Evolutionary conservation across 2,329 filamentous ascomycete genomes (phyloP), one percentile per base, ranked within the genome.

Genomic region (Ambrosiella cleistominuta): DNA sequence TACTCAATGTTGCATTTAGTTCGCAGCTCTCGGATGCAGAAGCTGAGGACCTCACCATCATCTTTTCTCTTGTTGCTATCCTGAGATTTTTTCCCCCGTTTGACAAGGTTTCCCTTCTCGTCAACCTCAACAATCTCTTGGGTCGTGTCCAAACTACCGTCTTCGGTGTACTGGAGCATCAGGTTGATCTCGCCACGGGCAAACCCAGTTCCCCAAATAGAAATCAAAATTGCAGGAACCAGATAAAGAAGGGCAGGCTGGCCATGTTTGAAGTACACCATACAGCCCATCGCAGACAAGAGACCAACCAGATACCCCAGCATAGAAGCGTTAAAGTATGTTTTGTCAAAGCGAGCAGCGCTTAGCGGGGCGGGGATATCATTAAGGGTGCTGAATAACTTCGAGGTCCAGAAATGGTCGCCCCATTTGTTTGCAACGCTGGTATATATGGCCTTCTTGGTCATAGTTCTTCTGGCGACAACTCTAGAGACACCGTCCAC

Each of bases 171-270:
- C 2, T 74, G 73, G 85, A 86, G 94, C 79, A 97, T 84, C 47
- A 82, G 70, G 55, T 73, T 74, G 1, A 91, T 62, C 66, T 97
- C 89, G 1, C 88, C 85, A 9, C 82, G 79, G 15, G 77, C 67
- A 3, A 82, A 64, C 0, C 85, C 91, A 1, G 86, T 93, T 2
- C 81, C 69, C 85, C 88, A 94, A 1, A 93, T 67, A 1, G 83
- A 78, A 1, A 78, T 74, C 4, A 96, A 71, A 0, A 97, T 88
- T 0, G 86, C 84, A 0, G 91, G 91, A 0, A 97, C 93, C 6
- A 98, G 80, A 67, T 97, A 97, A 12, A 98, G 73, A 38, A 98
- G 75, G 7, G 93, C 91, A 0, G 91, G 91, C 67, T 98, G 91
- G 2, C 87, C 88, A 62, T 88, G 88, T 52, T 84, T 77, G 65